Conservation (phyloP, 306 rosid genomes). For the Castanea crenata region DNA sequence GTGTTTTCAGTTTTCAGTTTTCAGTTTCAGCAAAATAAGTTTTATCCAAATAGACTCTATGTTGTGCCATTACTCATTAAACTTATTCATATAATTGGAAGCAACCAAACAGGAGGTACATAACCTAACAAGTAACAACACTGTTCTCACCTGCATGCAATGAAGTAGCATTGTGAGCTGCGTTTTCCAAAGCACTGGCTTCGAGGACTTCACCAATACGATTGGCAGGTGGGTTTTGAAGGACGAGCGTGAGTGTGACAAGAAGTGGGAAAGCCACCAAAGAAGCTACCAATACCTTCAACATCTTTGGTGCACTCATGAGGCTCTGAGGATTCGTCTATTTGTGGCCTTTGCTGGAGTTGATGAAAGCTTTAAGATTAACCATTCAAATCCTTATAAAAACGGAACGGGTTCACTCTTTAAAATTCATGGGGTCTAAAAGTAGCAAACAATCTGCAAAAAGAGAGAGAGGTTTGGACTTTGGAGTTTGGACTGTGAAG, state of each 20-base stretch:
- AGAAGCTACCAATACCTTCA: slow-evolving; percentile 26
- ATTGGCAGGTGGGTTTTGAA: slow-evolving; percentile 22
- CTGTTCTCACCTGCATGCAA: slow-evolving; percentile 13
- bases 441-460: neutral
- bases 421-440: neutral
- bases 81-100: neutral
- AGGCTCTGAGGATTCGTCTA: neutral
- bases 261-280: slow-evolving; percentile 35
- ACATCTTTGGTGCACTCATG: slow-evolving; percentile 20
- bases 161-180: slow-evolving; percentile 1
- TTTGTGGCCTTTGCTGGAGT: neutral
- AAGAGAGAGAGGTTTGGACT: neutral
- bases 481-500: neutral
- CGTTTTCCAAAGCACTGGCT: slow-evolving; percentile 26
- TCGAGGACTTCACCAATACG: slow-evolving; percentile 26
- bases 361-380: slow-evolving; percentile 8
- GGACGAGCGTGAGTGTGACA: slow-evolving; percentile 20
- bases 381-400: slow-evolving; percentile 17
- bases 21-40: no score
- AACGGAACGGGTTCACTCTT: neutral
- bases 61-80: no score
- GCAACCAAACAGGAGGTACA: neutral
- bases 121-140: neutral
- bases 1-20: no score
- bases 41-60: no score